Base-by-base conservation (phyloP, 2,329 filamentous ascomycete species). In the Epichloe elymi region DNA sequence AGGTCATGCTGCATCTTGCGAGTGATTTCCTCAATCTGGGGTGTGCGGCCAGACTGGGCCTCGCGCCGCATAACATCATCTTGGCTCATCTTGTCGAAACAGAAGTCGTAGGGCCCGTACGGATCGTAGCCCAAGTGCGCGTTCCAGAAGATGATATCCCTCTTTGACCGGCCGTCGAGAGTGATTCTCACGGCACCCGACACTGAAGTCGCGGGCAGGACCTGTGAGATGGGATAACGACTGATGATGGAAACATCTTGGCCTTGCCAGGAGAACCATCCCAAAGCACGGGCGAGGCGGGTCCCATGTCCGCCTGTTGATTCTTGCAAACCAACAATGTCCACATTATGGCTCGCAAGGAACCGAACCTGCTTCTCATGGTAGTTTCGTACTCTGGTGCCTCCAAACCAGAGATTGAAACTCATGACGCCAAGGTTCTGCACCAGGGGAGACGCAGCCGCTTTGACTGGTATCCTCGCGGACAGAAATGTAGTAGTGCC, bases 71-170 rank as follows among this genome's bases (percentile, higher is more conserved):
- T 51, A 1, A 70, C 63, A 35, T 57, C 50, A 2, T 65, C 61
- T 2, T 60, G 53, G 5, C 56, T 57, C 60, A 64, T 65, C 15
- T 61, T 55, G 35, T 64, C 57, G 46, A 65, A 69, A 58, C 68
- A 70, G 46, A 67, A 66, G 46, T 69, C 68, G 52, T 70, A 70
- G 2, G 68, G 68, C 0, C 68, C 68, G 42, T 70, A 70, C 0
- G 68, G 26, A 26, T 26, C 26, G 26, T 1, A 26, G 26, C 26
- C 26, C 2, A 26, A 26, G 26, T 26, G 26, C 26, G 26, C 2
- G 26, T 26, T 26, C 26, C 26, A 26, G 26, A 26, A 26, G 26
- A 26, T 3, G 7, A 26, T 7, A 7, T 26, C 26, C 8, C 26
- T 8, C 7, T 8, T 26, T 26, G 26, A 26, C 7, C 26, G 26